Conservation (phyloP, 23 red algal species). For the Gracilariopsis chorda region DNA sequence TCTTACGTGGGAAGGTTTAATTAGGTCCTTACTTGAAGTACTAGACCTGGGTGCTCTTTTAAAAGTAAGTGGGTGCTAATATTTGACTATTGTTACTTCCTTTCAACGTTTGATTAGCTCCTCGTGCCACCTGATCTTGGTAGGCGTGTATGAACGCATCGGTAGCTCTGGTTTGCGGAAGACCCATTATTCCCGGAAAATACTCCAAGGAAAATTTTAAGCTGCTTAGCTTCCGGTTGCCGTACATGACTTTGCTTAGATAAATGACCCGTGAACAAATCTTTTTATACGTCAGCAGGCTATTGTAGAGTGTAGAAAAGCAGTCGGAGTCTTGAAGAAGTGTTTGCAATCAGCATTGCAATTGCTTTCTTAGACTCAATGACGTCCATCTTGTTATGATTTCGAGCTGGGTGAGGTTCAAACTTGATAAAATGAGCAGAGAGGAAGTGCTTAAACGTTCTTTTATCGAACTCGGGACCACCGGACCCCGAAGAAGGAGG, state of each 20-base stretch:
- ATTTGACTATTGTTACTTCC: neutral
- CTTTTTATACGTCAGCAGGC: neutral
- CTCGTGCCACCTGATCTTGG: neutral
- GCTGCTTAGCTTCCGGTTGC: neutral
- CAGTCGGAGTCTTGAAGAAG: neutral
- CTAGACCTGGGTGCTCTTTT: neutral
- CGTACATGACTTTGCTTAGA: conserved; percentile 3
- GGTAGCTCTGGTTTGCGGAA: neutral
- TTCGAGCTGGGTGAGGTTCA: conserved; percentile 8
- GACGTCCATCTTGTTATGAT: conserved; percentile 31
- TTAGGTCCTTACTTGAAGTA: conserved; percentile 26
- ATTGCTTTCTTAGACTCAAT: conserved; percentile 16
- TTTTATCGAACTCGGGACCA: conserved; percentile 24
- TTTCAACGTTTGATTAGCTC: neutral
- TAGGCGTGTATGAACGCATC: neutral
- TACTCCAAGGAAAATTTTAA: neutral
- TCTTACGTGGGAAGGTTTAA: neutral
- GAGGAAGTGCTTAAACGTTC: neutral
- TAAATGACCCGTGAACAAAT: neutral
- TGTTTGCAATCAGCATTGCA: neutral
- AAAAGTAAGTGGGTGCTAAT: neutral
- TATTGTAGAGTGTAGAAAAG: neutral
- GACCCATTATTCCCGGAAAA: neutral
- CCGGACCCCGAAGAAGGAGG: neutral
- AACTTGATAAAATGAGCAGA: neutral